Base-by-base conservation (phyloP, 768 basidiomycete species). In the Leccinum variicolor region DNA sequence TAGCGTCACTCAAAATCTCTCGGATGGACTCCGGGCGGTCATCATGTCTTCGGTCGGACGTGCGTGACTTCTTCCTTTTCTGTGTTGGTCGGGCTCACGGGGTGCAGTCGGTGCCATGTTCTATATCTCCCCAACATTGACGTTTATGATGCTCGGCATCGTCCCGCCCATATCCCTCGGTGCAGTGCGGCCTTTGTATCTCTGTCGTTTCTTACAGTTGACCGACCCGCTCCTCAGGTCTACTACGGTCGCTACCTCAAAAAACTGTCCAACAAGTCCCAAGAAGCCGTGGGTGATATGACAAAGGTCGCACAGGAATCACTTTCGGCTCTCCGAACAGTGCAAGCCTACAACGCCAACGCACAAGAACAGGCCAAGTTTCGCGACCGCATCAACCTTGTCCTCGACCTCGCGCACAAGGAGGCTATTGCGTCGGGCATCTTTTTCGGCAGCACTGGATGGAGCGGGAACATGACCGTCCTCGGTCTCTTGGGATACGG, bases 221-320 rank as follows among this genome's bases (percentile, higher is more conserved):
- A 64, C 56, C 55, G 51, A 9, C 6, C 15, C 25, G 0, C 15
- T n/a, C 3, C 2, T 17, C 60, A 96, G 90, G 92, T 98, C 13
- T 90, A 94, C 70, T 99, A 99, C 66, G 95, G 96, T 61, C 85
- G 94, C 13, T 99, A 98, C 74, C 76, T 99, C 54, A 93, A 94
- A 69, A 89, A 86, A 59, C 82, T 99, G 3, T 92, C 92, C 7
- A 93, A 92, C 65, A 78, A 86, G 66, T 95, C 96, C 6, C 96
- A 99, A 71, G 94, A 94, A 66, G 93, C 95, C 1, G 82, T 97
- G 53, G 95, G 95, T 55, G 94, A 96, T 55, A 94, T 96, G 94
- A 92, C 94, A 31, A 94, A 83, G 73, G 79, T 76, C 31, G 94
- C 95, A 6, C 88, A 92, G 58, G 96, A 99, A 67, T 86, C 94